Evolutionary conservation across 169 alveolate species (phyloP).

Genomic region (Cryptosporidium tyzzeri): DNA sequence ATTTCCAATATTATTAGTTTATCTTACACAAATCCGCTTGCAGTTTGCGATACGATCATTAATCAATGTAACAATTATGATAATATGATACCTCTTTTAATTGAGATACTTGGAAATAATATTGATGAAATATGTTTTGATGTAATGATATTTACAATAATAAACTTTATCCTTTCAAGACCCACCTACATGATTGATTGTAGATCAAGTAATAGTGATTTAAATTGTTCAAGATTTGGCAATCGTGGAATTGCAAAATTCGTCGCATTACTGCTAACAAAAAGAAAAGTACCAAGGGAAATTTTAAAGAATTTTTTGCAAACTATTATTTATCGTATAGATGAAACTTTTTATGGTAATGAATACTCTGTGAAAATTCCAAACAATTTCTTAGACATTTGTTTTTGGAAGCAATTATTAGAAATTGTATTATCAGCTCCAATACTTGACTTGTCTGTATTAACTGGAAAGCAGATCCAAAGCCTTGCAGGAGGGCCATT

Average conservation of each 20-base stretch:
- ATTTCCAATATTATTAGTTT: conserved; percentile 58
- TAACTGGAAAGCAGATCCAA: conserved; percentile 42
- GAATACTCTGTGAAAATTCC: neutral
- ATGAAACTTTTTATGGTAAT: conserved; percentile 26
- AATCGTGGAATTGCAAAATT: conserved; percentile 54
- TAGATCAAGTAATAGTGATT: conserved; percentile 19
- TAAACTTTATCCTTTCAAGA: conserved; percentile 49
- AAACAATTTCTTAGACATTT: conserved; percentile 27
- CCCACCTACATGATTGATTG: neutral
- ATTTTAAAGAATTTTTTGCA: conserved; percentile 29
- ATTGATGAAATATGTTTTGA: conserved; percentile 54
- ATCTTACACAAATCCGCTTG: conserved; percentile 62
- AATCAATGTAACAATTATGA: conserved; percentile 69
- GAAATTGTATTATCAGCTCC: conserved; percentile 52
- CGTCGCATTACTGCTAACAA: conserved; percentile 31
- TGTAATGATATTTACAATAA: conserved; percentile 45
- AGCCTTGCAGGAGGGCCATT: conserved; percentile 62
- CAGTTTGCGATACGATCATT: conserved; percentile 46
- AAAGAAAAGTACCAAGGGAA: conserved; percentile 45
- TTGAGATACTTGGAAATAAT: conserved; percentile 50
- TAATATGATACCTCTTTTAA: conserved; percentile 71
- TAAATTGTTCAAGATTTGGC: conserved; percentile 40
- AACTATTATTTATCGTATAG: conserved; percentile 56
- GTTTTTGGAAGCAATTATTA: conserved; percentile 60
- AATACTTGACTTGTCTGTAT: conserved; percentile 39